Base-by-base conservation (phyloP, 2,329 filamentous ascomycete genomes). In the Colletotrichum liaoningense region DNA sequence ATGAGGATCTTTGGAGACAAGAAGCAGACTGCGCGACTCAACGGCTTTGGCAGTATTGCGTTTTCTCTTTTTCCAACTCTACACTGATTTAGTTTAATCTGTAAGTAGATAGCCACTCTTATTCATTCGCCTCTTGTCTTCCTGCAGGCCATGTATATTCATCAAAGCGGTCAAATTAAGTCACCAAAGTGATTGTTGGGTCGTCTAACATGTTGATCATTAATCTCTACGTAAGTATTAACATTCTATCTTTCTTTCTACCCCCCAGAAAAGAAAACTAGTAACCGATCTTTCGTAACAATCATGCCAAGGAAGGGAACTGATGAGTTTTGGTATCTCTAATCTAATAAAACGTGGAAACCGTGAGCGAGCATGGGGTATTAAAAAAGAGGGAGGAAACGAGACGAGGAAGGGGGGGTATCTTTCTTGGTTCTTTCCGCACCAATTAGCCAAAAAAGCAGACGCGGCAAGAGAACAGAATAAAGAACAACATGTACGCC, bases 381-480 rank as follows among this genome's bases (percentile, higher is more conserved):
- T 49, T n/a, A 22, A 49, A 49, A n/a, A 5, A 22, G 19, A 11
- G 42, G 42, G 42, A 19, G 38, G 38, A 19, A 35, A 35, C 33
- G 33, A 12, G 33, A 35, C 33, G 11, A 12, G 33, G 46, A 22
- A 55, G n/a, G 19, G 35, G 72, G 72, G 73, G 73, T 74, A 74
- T 74, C 73, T 65, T 69, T 67, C 46, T 59, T 35, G 38, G 26
- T 68, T 33, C 42, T 28, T 65, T 74, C 38, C 54, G 70, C 69
- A 52, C 52, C 35, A 28, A 30, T 38, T 49, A 54, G 60, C 52
- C 49, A 24, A 70, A 16, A 5, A 64, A 28, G 12, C 54, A 59
- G 11, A 19, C 62, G n/a, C 56, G 49, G 24, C n/a, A 30, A 24
- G 19, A 56, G 35, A 30, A 30, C 30, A 30, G 30, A 30, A 9